Conservation (phyloP, 768 basidiomycete species). For the Suillus lakei region DNA sequence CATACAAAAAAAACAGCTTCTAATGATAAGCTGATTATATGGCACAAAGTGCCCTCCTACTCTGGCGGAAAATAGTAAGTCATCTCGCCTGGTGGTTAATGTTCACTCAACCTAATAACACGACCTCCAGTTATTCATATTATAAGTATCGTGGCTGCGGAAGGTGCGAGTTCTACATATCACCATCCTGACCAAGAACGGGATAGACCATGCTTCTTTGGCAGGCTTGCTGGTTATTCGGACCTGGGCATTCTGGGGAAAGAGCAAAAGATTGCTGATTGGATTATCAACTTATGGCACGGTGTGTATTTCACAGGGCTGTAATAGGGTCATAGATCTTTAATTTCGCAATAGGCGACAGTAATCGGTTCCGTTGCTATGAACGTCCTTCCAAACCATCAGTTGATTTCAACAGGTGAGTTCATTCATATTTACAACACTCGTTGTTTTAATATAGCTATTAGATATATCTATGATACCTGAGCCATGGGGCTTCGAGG, state of each 20-base stretch:
- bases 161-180: constrained; percentile 2
- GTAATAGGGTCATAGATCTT: not conserved
- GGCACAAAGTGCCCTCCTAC: constrained; percentile 6
- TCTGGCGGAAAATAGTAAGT: constrained; percentile 16
- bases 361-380: constrained; percentile 12
- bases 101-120: not conserved
- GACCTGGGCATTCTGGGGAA: constrained; percentile 27
- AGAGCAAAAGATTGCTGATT: constrained; percentile 16
- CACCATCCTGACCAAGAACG: not conserved
- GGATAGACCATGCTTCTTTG: not conserved
- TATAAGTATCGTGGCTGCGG: constrained; percentile 12
- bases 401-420: constrained; percentile 13
- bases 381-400: constrained; percentile 6
- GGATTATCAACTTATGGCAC: constrained; percentile 17
- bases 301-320: constrained; percentile 6
- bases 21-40: constrained; percentile 6
- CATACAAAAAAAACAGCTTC: too few species aligned
- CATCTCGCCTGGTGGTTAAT: not conserved
- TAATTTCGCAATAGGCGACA: constrained; percentile 10
- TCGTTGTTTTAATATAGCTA: not conserved
- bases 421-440: not conserved
- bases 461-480: not conserved
- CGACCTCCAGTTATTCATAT: constrained; percentile 12
- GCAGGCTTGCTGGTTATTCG: constrained; percentile 21
- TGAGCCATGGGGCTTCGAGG: not conserved